Evolutionary conservation across 345 rosid genomes (phyloP), one percentile per base, ranked within the genome.

Genomic region (Populus nigra): DNA sequence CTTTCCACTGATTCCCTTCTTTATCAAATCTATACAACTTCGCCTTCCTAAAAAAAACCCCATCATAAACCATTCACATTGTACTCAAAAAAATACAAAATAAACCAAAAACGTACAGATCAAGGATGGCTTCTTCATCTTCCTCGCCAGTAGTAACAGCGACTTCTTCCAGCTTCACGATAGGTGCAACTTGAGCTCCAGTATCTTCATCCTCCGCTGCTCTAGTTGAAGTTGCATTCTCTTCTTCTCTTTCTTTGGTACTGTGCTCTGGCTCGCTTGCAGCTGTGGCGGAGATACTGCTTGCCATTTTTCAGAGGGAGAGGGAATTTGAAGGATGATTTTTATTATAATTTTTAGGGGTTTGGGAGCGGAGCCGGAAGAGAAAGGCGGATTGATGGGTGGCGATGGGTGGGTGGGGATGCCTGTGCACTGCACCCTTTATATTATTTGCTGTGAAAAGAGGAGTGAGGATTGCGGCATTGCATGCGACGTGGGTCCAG

Each of bases 71-170:
- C 13, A 39, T 20, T 39, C 16, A 41, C 43, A 12, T 69, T n/a
- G 22, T 9, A 9, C 13, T 16, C 22, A 75, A 31, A 39, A 36
- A 57, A 76, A 17, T 5, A 63, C 69, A 55, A 75, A 49, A 67
- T 1, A 16, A 41, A 65, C 38, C 7, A 7, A 38, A 66, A 18
- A 77, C 90, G 6, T 81, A 91, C 98, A 89, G 91, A 89, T 94
- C 98, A 74, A 94, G 90, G 67, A 94, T 78, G 10, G 91, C 29
- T 33, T 91, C 96, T 79, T 96, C 99, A 35, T 90, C 90, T 76
- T 96, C 98, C 84, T 96, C 99, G 8, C 99, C 99, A 59, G 99
- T 94, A 73, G 90, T 85, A 61, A 96, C 91, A 49, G 95, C 85
- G 66, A 95, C 91, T 68, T 93, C 97, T 83, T 95, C 97, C 0